phyloP scores from a whole-genome alignment of 371 early-diverging fungal genomes.

The Haplosporangium sp. region DNA sequence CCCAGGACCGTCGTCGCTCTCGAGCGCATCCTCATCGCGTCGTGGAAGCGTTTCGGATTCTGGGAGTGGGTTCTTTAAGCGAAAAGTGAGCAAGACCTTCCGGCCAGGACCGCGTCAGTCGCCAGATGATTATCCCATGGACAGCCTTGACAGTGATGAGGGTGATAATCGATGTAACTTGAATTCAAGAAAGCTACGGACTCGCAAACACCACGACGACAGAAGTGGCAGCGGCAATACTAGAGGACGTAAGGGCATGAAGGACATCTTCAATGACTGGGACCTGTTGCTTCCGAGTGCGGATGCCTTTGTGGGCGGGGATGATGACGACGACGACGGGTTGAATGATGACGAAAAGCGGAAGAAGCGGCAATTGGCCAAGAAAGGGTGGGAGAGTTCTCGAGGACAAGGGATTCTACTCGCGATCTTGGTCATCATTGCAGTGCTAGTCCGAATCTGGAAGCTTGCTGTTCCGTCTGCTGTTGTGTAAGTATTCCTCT shows the following conservation, averaged over 20 bases:
- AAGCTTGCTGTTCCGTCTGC: constrained; percentile 39
- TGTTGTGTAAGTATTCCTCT: constrained; percentile 31
- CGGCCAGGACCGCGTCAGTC: constrained; percentile 32
- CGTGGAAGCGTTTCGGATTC: constrained; percentile 20
- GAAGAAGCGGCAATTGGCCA: constrained; percentile 33
- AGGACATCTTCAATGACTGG: constrained; percentile 38
- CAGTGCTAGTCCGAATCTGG: constrained; percentile 41
- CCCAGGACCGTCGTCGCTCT: constrained; percentile 4
- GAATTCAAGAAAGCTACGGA: not conserved
- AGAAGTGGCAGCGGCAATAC: not conserved
- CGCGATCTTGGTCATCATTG: constrained; percentile 5
- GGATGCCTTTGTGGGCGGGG: constrained; percentile 19
- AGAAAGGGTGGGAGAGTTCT: constrained; percentile 26
- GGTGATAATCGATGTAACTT: not conserved
- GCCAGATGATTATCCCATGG: constrained; percentile 23
- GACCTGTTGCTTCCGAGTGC: constrained; percentile 30
- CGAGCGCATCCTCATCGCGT: constrained; percentile 18
- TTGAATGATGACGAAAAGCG: constrained; percentile 31
- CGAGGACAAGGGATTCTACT: constrained; percentile 21
- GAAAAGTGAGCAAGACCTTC: constrained; percentile 25
- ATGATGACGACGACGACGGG: constrained; percentile 22
- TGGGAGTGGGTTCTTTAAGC: constrained; percentile 25
- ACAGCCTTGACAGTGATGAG: constrained; percentile 8
- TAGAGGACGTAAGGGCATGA: not conserved
- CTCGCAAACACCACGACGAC: not conserved